Conservation (phyloP, 1,284 basidiomycete genomes). For the Ustilago bromivora region DNA sequence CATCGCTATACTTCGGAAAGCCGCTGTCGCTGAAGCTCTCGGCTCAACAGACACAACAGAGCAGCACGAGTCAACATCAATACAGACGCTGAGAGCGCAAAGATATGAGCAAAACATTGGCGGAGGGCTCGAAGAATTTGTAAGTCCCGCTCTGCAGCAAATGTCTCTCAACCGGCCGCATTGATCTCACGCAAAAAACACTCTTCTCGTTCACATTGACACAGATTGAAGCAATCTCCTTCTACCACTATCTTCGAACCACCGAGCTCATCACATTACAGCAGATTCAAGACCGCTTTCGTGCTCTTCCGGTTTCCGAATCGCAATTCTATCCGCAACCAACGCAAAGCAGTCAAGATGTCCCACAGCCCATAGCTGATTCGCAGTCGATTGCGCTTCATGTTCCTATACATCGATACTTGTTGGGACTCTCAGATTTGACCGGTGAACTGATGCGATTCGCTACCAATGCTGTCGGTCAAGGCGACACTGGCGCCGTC, state of each 20-base stretch:
- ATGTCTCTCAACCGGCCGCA: too few species aligned
- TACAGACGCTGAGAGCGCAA: conserved; percentile 19
- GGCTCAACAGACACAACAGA: not conserved
- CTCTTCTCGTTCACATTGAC: not conserved
- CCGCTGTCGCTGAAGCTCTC: conserved; percentile 71
- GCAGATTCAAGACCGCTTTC: conserved; percentile 75
- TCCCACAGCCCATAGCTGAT: not conserved
- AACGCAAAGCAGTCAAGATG: not conserved
- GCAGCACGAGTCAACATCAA: not conserved
- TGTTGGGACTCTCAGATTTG: conserved; percentile 91
- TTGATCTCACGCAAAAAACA: too few species aligned
- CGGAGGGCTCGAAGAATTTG: conserved; percentile 70
- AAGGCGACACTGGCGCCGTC: conserved; percentile 35
- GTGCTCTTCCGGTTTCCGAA: conserved; percentile 14
- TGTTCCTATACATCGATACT: conserved; percentile 80
- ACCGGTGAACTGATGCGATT: conserved; percentile 98
- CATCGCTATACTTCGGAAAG: conserved; percentile 76
- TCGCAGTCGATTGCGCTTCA: conserved; percentile 1
- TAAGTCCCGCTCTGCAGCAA: not conserved
- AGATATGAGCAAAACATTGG: conserved; percentile 62
- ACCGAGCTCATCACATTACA: conserved; percentile 78
- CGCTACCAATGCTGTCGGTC: conserved; percentile 73
- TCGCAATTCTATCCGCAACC: conserved; percentile 20
- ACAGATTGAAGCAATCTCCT: conserved; percentile 86
- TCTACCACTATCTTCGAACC: conserved; percentile 86